Conservation (phyloP, 2,329 filamentous ascomycete genomes). For the Colletotrichum sp. region DNA sequence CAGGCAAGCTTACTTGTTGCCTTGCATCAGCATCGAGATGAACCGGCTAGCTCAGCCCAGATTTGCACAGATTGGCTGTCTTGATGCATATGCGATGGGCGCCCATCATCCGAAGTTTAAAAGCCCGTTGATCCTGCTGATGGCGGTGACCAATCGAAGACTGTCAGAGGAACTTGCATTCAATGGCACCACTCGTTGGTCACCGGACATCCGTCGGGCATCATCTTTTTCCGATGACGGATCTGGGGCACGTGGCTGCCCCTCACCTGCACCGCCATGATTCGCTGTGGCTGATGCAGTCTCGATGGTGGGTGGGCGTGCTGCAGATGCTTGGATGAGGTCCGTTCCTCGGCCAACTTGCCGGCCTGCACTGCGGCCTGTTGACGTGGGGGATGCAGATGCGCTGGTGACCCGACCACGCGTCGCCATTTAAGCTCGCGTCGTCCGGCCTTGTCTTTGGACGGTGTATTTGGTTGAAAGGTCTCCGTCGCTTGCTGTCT, state of each 20-base stretch:
- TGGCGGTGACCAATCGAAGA: not conserved
- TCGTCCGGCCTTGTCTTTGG: not conserved
- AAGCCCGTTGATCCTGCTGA: not conserved
- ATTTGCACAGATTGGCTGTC: not conserved
- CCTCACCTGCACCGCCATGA: constrained; percentile 5
- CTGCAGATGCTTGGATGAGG: not conserved
- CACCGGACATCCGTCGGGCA: not conserved
- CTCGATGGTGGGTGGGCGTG: not conserved
- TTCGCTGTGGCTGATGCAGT: constrained; percentile 4
- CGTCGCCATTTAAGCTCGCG: constrained; percentile 10
- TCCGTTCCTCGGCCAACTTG: constrained; percentile 19
- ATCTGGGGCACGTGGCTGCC: not conserved
- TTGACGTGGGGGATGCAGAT: not conserved
- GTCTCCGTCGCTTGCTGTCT: not conserved
- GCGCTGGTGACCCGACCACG: constrained; percentile 11
- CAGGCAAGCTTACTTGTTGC: not conserved
- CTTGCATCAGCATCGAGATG: constrained; percentile 5
- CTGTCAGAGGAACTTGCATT: not conserved
- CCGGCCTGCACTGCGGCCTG: not conserved
- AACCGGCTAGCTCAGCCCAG: not conserved
- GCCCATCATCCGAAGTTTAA: not conserved
- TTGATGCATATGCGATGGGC: not conserved
- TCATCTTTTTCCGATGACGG: not conserved
- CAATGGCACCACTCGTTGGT: not conserved
- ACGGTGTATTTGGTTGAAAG: not conserved